Evolutionary conservation across 345 rosid species (phyloP).

Genomic region (Tarenaya hassleriana): DNA sequence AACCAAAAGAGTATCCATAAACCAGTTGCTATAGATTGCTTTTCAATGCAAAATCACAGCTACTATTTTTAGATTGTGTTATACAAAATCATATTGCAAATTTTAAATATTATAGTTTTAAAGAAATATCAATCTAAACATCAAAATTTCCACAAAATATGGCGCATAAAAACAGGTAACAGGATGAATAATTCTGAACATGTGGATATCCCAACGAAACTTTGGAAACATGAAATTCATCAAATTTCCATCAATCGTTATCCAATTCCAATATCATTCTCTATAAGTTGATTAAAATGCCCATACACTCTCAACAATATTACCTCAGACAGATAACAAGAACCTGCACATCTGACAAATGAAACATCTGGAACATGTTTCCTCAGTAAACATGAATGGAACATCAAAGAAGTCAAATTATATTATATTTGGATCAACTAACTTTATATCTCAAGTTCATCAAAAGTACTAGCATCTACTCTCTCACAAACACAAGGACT

Average conservation of each 20-base stretch:
- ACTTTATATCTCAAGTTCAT: not conserved
- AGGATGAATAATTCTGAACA: conserved; percentile 3
- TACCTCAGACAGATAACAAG: conserved; percentile 12
- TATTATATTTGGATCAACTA: conserved; percentile 3
- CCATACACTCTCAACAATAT: conserved; percentile 10
- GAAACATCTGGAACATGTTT: conserved; percentile 10
- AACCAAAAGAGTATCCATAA: too few species aligned
- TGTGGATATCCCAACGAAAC: conserved; percentile 9
- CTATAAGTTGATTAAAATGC: conserved; percentile 3
- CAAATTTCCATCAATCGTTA: conserved; percentile 11
- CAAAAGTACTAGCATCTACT: not conserved
- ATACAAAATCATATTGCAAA: too few species aligned
- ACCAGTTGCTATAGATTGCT: too few species aligned
- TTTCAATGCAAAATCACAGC: too few species aligned
- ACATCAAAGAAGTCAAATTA: conserved; percentile 5
- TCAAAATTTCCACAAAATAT: too few species aligned
- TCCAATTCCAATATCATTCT: conserved; percentile 8
- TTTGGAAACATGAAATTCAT: conserved; percentile 8
- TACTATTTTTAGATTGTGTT: too few species aligned
- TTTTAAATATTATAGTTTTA: too few species aligned
- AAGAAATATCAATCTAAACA: too few species aligned
- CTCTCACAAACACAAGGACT: conserved; percentile 11
- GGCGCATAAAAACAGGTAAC: too few species aligned
- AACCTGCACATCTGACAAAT: not conserved
- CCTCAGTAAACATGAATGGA: conserved; percentile 2